phyloP scores from a whole-genome alignment of 179 eudicot species.

The Heliamphora pulchella region DNA sequence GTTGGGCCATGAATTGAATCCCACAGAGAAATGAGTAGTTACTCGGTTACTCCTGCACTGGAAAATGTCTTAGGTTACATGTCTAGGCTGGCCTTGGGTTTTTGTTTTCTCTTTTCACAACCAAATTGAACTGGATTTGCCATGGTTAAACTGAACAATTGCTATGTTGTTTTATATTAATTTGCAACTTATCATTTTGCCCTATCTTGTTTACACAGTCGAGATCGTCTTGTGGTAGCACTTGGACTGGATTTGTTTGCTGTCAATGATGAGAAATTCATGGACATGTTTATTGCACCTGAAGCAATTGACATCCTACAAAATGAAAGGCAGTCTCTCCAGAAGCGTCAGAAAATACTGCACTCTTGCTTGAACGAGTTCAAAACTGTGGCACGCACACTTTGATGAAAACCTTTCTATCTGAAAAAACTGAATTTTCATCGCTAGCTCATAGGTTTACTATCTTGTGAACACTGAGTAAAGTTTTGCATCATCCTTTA shows the following conservation, averaged over 20 bases:
- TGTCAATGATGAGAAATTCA: conserved; percentile 80
- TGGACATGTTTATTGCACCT: conserved; percentile 98
- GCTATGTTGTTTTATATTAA: too few species aligned
- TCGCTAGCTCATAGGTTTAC: neutral
- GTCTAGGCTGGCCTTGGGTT: too few species aligned
- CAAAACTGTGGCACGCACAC: conserved; percentile 68
- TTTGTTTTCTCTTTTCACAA: too few species aligned
- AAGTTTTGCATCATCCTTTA: conserved; percentile 1
- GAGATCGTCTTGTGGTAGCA: conserved; percentile 76
- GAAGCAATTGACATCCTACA: conserved; percentile 80
- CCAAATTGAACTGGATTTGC: too few species aligned
- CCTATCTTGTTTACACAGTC: conserved; percentile 38
- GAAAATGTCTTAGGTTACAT: too few species aligned
- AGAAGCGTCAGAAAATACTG: conserved; percentile 83
- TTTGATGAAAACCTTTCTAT: conserved; percentile 30
- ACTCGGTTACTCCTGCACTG: too few species aligned
- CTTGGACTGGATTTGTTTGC: conserved; percentile 86
- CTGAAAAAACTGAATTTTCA: neutral
- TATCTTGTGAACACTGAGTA: conserved; percentile 4
- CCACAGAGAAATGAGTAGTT: too few species aligned
- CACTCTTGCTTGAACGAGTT: conserved; percentile 87
- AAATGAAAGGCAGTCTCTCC: conserved; percentile 66
- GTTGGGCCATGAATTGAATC: too few species aligned
- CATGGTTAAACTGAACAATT: too few species aligned
- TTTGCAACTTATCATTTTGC: conserved; percentile 8